Percentiles rank a stretch among this genome's conserved stretches.
Evolutionary conservation across 208 protist genomes (phyloP).

Genomic region (Borovskyia barvae): DNA sequence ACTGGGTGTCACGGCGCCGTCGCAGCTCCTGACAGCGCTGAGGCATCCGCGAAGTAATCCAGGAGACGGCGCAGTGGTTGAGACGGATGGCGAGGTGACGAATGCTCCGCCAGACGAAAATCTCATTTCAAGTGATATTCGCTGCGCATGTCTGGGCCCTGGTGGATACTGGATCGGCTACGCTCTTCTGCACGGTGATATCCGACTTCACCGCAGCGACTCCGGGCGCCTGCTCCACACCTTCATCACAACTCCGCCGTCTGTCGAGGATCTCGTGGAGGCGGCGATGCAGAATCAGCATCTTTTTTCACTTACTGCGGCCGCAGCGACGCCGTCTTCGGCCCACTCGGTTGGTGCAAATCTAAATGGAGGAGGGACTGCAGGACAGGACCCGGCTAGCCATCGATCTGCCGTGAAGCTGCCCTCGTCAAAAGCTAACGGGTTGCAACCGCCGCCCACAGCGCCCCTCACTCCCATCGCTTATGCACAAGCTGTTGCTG

Average conservation of each 20-base stretch:
- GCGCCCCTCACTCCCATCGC: constrained; percentile 7
- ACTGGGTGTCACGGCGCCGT: background rate
- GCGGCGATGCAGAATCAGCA: constrained; percentile 59
- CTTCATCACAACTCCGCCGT: constrained; percentile 63
- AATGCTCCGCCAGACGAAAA: constrained; percentile 19
- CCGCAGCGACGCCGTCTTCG: background rate
- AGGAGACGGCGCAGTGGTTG: background rate
- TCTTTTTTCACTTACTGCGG: constrained; percentile 25
- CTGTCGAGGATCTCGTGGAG: constrained; percentile 52
- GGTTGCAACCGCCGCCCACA: constrained; percentile 3
- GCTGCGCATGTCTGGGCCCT: constrained; percentile 50
- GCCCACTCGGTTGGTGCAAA: too few species aligned
- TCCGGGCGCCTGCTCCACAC: constrained; percentile 70
- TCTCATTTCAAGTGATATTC: constrained; percentile 31
- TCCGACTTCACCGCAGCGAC: constrained; percentile 72
- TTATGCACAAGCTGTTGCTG: constrained; percentile 46
- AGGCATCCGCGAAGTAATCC: background rate
- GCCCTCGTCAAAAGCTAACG: too few species aligned
- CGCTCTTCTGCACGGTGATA: constrained; percentile 64
- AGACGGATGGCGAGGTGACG: constrained; percentile 4
- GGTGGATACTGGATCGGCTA: constrained; percentile 70
- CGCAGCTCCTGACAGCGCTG: constrained; percentile 1
- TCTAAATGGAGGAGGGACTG: too few species aligned
- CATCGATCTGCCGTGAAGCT: too few species aligned
- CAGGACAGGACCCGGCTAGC: too few species aligned